These are phyloP conservation scores for Rhizopogon vinicolor DNA, from an alignment of 768 basidiomycete genomes.

Conservation along the genomic window DNA sequence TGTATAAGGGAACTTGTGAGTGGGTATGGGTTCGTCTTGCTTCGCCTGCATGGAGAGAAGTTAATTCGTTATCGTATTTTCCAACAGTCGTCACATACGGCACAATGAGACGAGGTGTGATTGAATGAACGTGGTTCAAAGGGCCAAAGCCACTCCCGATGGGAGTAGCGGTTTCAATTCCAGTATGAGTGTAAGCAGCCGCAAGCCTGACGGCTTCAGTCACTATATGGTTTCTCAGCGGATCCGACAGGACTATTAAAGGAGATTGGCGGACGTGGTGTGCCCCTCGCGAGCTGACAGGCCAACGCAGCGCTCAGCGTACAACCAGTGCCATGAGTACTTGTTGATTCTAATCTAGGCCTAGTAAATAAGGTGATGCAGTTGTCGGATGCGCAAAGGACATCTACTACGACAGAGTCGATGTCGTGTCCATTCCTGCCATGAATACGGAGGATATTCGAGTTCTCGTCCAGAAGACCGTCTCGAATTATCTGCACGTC, in stretches of 20 bases:
- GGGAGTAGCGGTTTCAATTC: constrained; percentile 61
- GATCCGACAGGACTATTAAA: background rate
- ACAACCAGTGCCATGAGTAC: constrained; percentile 91
- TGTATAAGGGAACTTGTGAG: constrained; percentile 57
- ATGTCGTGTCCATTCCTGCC: background rate
- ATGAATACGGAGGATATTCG: constrained; percentile 50
- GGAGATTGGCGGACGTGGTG: constrained; percentile 29
- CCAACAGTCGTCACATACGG: constrained; percentile 38
- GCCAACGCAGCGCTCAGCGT: constrained; percentile 84
- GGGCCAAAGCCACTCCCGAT: constrained; percentile 81
- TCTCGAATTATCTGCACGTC: constrained; percentile 39
- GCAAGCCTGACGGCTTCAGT: constrained; percentile 56
- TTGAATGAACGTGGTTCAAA: constrained; percentile 77
- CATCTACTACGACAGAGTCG: constrained; percentile 53
- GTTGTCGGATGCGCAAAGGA: constrained; percentile 39
- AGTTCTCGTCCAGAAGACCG: constrained; percentile 48
- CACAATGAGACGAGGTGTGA: constrained; percentile 43
- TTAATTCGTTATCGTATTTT: background rate
- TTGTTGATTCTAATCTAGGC: constrained; percentile 59
- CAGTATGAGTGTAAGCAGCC: constrained; percentile 66
- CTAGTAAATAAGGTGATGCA: constrained; percentile 49
- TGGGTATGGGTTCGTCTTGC: constrained; percentile 58
- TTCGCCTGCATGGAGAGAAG: constrained; percentile 39
- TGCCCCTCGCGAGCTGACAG: constrained; percentile 51
- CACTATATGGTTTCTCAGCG: constrained; percentile 30